These are phyloP conservation scores for Datura wrightii DNA, from an alignment of 257 asterid species.

Conservation along the genomic window DNA sequence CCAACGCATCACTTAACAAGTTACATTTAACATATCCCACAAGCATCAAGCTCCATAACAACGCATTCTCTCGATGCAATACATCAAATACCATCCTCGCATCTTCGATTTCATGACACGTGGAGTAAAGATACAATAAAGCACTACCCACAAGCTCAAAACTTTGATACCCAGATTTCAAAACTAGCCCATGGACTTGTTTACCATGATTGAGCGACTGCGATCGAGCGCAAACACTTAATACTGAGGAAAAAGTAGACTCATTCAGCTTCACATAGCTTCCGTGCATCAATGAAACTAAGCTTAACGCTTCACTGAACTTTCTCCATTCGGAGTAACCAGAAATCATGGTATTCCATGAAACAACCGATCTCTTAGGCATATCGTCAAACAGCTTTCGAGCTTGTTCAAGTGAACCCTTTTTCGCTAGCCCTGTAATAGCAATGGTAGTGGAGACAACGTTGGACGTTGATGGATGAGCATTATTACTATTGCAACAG, in stretches of 20 bases:
- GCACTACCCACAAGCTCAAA: conserved; percentile 69
- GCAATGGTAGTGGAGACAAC: conserved; percentile 56
- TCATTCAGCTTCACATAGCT: conserved; percentile 58
- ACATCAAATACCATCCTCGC: conserved; percentile 66
- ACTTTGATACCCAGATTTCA: conserved; percentile 58
- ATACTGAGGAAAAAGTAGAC: conserved; percentile 53
- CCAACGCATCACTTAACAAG: conserved; percentile 59
- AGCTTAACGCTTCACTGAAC: conserved; percentile 43
- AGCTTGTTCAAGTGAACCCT: conserved; percentile 57
- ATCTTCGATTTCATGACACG: conserved; percentile 49
- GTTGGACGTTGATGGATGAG: neutral
- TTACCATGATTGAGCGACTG: conserved; percentile 51
- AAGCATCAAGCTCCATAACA: conserved; percentile 79
- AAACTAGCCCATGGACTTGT: conserved; percentile 63
- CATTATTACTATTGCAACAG: too few species aligned
- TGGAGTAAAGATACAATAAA: conserved; percentile 56
- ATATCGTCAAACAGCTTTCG: conserved; percentile 70
- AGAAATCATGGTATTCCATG: conserved; percentile 83
- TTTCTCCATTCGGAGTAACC: conserved; percentile 60
- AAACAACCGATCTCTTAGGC: conserved; percentile 68
- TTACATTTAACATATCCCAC: conserved; percentile 66
- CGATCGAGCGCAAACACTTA: conserved; percentile 66
- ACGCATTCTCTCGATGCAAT: conserved; percentile 52
- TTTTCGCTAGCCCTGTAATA: conserved; percentile 37
- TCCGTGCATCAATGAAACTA: conserved; percentile 61